phyloP scores from a whole-genome alignment of 331 rosid species.

The Cydonia oblonga region DNA sequence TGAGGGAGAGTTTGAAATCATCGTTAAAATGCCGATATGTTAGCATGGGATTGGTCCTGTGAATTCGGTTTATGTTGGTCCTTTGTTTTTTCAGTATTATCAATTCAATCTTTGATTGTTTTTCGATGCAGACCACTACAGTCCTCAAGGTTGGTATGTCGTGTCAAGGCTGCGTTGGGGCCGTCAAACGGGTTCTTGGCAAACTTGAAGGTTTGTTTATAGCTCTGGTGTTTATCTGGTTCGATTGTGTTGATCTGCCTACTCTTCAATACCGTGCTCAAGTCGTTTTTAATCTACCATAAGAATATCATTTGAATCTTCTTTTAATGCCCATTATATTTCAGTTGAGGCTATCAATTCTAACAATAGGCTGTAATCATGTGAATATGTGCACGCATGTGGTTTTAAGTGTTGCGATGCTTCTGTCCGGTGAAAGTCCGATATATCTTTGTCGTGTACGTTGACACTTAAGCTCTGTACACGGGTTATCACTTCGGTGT shows the following conservation, averaged over 20 bases:
- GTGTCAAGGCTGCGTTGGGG: conserved; percentile 84
- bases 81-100: background rate
- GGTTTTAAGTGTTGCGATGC: background rate
- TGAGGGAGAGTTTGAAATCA: background rate
- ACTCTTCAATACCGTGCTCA: background rate
- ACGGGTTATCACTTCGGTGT: background rate
- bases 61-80: background rate
- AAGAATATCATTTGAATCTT: background rate
- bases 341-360: background rate
- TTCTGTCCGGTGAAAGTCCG: background rate
- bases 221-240: background rate
- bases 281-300: background rate
- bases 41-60: background rate
- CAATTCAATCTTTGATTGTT: background rate
- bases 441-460: background rate
- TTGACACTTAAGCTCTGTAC: background rate
- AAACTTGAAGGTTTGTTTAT: conserved; percentile 67
- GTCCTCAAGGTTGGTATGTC: conserved; percentile 95
- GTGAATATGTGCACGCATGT: background rate
- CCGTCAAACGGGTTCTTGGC: conserved; percentile 78
- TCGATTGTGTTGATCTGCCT: background rate
- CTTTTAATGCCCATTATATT: background rate
- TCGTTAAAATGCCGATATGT: background rate
- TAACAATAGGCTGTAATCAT: background rate
- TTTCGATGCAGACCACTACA: conserved; percentile 54